Evolutionary conservation across 2,329 filamentous ascomycete genomes (phyloP).

Genomic region (Cytospora piceicola): DNA sequence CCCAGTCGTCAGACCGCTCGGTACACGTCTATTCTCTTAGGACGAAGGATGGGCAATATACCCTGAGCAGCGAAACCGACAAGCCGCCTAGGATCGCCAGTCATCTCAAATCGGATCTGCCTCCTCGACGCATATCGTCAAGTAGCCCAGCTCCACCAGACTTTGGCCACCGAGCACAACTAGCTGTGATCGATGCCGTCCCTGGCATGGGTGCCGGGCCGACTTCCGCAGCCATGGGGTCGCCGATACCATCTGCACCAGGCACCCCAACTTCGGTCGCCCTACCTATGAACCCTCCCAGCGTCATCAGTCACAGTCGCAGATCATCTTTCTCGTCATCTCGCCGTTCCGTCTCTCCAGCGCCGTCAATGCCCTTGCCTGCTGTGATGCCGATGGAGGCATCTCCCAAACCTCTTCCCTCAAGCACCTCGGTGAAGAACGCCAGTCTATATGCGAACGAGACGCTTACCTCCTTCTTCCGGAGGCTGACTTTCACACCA

Average conservation of each 20-base stretch:
- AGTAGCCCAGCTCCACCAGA: constrained; percentile 92
- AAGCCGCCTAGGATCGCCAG: constrained; percentile 81
- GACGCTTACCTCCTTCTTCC: constrained; percentile 95
- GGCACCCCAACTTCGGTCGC: constrained; percentile 90
- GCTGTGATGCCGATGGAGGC: constrained; percentile 93
- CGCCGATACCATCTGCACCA: constrained; percentile 86
- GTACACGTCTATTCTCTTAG: constrained; percentile 97
- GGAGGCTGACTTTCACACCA: constrained; percentile 89
- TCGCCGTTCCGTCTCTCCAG: constrained; percentile 87
- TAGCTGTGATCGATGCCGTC: constrained; percentile 58
- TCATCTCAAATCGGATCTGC: constrained; percentile 82
- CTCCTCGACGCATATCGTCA: constrained; percentile 84
- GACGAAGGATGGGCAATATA: constrained; percentile 95
- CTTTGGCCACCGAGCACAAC: constrained; percentile 67
- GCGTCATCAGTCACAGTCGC: constrained; percentile 84
- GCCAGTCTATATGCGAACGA: constrained; percentile 94
- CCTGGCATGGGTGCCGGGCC: constrained; percentile 39
- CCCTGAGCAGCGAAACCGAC: constrained; percentile 64
- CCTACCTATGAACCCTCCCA: constrained; percentile 94
- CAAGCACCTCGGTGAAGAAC: constrained; percentile 69
- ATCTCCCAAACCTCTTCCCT: constrained; percentile 75
- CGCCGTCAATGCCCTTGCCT: constrained; percentile 89
- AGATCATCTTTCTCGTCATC: constrained; percentile 90
- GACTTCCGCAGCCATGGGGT: constrained; percentile 63
- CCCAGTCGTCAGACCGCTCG: constrained; percentile 95